Percentiles rank a stretch among this genome's conserved stretches.
Evolutionary conservation across 768 basidiomycete species (phyloP).

Genomic region (Kwoniella mangroviensis): DNA sequence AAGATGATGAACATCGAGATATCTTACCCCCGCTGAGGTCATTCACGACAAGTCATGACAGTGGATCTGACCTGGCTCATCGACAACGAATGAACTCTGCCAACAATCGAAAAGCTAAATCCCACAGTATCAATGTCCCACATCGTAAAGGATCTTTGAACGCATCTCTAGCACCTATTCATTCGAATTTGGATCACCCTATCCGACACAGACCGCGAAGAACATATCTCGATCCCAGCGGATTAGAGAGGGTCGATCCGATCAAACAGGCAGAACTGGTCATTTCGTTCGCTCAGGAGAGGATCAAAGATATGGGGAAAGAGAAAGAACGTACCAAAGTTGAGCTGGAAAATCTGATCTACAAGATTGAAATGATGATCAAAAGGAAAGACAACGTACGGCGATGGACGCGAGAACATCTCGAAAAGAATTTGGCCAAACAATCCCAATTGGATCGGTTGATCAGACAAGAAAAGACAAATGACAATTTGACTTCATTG

Average conservation of each 20-base stretch:
- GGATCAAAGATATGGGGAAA: constrained; percentile 16
- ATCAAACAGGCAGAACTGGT: constrained; percentile 24
- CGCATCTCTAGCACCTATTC: constrained; percentile 10
- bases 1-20: constrained; percentile 15
- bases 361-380: constrained; percentile 28
- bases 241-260: constrained; percentile 23
- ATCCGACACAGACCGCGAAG: constrained; percentile 25
- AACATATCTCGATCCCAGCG: constrained; percentile 26
- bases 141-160: constrained; percentile 12
- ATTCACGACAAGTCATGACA: constrained; percentile 13
- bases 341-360: constrained; percentile 23
- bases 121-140: not conserved
- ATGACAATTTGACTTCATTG: not conserved
- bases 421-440: constrained; percentile 16
- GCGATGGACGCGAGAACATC: constrained; percentile 22
- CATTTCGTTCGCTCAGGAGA: constrained; percentile 3
- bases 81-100: constrained; percentile 6
- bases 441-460: constrained; percentile 17
- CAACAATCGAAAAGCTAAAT: not conserved
- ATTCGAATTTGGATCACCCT: constrained; percentile 1
- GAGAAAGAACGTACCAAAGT: constrained; percentile 9
- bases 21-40: constrained; percentile 11
- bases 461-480: constrained; percentile 1
- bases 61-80: constrained; percentile 17
- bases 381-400: constrained; percentile 31